Percentiles rank a stretch among this genome's conserved stretches.
Evolutionary conservation across 345 rosid species (phyloP).

Genomic region (Acer yangbiense): DNA sequence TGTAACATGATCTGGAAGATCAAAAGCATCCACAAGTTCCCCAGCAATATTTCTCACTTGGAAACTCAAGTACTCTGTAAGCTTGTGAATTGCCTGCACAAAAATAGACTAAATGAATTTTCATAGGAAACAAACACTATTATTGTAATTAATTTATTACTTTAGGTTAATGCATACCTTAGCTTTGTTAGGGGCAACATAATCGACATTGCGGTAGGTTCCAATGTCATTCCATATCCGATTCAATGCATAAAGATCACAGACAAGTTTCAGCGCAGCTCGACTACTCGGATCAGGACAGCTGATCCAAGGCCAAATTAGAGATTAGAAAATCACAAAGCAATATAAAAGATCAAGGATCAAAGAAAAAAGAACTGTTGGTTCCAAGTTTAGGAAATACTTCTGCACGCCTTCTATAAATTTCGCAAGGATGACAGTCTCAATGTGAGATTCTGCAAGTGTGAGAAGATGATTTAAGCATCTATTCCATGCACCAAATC

Average conservation of each 20-base stretch:
- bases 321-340: slow-evolving; percentile 6
- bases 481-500: slow-evolving; percentile 97
- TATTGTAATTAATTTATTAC: not conserved
- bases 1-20: slow-evolving; percentile 76
- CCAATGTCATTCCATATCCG: slow-evolving; percentile 96
- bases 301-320: slow-evolving; percentile 36
- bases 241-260: slow-evolving; percentile 96
- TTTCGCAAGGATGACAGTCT: slow-evolving; percentile 85
- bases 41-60: slow-evolving; percentile 82
- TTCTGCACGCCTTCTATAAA: slow-evolving; percentile 88
- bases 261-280: slow-evolving; percentile 81
- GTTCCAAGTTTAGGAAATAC: slow-evolving; percentile 39
- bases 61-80: slow-evolving; percentile 77
- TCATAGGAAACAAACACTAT: slow-evolving; percentile 4
- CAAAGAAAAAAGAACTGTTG: not conserved
- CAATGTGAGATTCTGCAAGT: slow-evolving; percentile 96
- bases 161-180: slow-evolving; percentile 53
- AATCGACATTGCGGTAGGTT: slow-evolving; percentile 89
- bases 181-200: slow-evolving; percentile 98
- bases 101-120: not conserved
- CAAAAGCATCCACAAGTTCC: slow-evolving; percentile 84
- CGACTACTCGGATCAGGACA: slow-evolving; percentile 73
- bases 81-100: slow-evolving; percentile 89
- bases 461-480: slow-evolving; percentile 98
- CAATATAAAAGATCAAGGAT: not conserved